Percentiles rank a stretch among this genome's conserved stretches.
Evolutionary conservation across 768 basidiomycete species (phyloP).

Genomic region (Panus rudis): DNA sequence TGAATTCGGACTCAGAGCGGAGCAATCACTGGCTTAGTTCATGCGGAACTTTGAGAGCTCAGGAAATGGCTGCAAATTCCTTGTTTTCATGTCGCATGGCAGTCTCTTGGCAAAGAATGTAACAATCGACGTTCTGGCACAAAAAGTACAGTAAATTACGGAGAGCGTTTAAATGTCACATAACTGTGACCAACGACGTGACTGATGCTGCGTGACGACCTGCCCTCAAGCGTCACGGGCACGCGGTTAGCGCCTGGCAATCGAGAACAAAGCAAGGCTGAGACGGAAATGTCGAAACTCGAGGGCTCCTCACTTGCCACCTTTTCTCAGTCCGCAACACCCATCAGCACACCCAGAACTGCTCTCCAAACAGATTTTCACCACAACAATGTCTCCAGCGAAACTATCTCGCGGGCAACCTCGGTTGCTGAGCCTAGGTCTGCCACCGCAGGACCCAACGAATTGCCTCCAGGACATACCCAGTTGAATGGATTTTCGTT

Average conservation of each 20-base stretch:
- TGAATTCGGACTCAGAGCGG: no score
- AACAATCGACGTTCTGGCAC: no score
- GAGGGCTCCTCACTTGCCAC: slow-evolving; percentile 13
- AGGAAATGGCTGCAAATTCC: no score
- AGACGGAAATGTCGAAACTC: slow-evolving; percentile 20
- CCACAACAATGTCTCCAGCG: not conserved
- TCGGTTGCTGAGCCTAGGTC: slow-evolving; percentile 7
- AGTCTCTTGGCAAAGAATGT: no score
- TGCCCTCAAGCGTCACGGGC: slow-evolving; percentile 24
- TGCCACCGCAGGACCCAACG: not conserved
- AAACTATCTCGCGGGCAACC: slow-evolving; percentile 1
- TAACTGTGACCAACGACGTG: no score
- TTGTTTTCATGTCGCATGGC: no score
- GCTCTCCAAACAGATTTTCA: not conserved
- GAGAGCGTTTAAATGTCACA: no score
- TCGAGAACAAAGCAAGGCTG: slow-evolving; percentile 23
- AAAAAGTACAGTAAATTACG: no score
- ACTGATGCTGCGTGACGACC: no score
- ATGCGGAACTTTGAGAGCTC: no score
- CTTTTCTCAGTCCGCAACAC: slow-evolving; percentile 11
- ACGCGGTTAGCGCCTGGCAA: slow-evolving; percentile 18
- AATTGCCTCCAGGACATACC: not conserved
- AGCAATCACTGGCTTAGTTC: no score
- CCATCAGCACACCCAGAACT: slow-evolving; percentile 3
- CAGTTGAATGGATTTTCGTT: not conserved